Conservation (phyloP, 495 filamentous ascomycete species). For the Parathielavia appendiculata region DNA sequence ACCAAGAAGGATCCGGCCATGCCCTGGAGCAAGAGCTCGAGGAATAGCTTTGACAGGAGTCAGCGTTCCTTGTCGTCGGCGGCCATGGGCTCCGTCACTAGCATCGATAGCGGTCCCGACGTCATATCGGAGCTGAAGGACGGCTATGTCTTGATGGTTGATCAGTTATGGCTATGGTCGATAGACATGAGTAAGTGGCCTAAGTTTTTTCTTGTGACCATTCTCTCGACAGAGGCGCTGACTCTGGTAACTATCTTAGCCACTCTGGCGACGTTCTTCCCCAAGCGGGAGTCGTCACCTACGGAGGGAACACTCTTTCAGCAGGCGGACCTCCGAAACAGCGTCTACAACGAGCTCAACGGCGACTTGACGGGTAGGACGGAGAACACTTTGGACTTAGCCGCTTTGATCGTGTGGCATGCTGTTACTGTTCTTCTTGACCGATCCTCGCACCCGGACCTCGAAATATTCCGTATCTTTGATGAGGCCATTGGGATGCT, state of each 20-base stretch:
- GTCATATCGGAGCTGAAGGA: constrained; percentile 44
- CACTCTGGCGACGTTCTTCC: constrained; percentile 56
- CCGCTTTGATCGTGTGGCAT: constrained; percentile 56
- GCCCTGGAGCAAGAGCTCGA: not conserved
- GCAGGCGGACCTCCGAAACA: constrained; percentile 57
- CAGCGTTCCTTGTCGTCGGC: constrained; percentile 12
- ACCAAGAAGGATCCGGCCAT: constrained; percentile 41
- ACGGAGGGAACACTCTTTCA: constrained; percentile 55
- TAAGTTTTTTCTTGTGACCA: not conserved
- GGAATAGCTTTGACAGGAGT: not conserved
- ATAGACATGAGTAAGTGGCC: constrained; percentile 48
- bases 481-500: constrained; percentile 63
- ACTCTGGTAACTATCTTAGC: constrained; percentile 16
- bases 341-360: constrained; percentile 64
- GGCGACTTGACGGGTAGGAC: constrained; percentile 61
- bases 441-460: constrained; percentile 51
- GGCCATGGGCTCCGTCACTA: not conserved
- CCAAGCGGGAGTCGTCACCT: constrained; percentile 43
- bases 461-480: constrained; percentile 62
- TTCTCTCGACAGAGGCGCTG: not conserved
- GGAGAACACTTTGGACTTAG: constrained; percentile 58
- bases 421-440: constrained; percentile 60
- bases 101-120: constrained; percentile 12
- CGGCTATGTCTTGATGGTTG: constrained; percentile 63
- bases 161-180: constrained; percentile 66